Percentiles rank a stretch among this genome's conserved stretches.
These are phyloP conservation scores for Carnegiea gigantea DNA, from an alignment of 179 eudicot genomes.

Conservation along the genomic window DNA sequence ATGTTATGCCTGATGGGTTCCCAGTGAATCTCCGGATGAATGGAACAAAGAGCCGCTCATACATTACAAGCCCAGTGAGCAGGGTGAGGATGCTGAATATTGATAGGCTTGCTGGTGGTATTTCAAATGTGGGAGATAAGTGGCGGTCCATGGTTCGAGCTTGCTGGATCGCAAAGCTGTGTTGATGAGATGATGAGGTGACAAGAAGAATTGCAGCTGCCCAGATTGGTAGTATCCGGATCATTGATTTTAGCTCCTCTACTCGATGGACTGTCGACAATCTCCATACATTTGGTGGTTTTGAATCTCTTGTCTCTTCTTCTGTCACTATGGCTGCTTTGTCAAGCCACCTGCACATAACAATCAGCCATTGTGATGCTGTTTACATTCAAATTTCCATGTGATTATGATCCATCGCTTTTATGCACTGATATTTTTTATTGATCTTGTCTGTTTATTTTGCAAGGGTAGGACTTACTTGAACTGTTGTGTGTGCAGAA, in stretches of 20 bases:
- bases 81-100: conserved; percentile 41
- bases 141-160: conserved; percentile 62
- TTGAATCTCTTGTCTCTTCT: conserved; percentile 27
- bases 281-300: conserved; percentile 47
- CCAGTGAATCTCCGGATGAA: conserved; percentile 41
- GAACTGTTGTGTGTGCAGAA: conserved; percentile 51
- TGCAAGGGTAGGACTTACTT: conserved; percentile 38
- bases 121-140: conserved; percentile 51
- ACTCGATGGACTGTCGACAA: conserved; percentile 59
- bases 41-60: conserved; percentile 56
- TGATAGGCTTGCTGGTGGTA: conserved; percentile 60
- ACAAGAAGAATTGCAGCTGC: conserved; percentile 51
- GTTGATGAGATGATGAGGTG: conserved; percentile 48
- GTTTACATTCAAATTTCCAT: neutral
- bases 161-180: conserved; percentile 53
- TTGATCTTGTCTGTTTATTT: neutral
- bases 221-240: conserved; percentile 63
- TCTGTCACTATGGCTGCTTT: conserved; percentile 55
- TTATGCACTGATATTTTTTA: neutral
- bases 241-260: conserved; percentile 56
- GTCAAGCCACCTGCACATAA: conserved; percentile 51
- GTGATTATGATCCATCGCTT: too few relatives aligned
- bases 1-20: conserved; percentile 57
- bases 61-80: conserved; percentile 45
- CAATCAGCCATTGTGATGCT: neutral